Percentiles rank a stretch among this genome's conserved stretches.
These are phyloP conservation scores for Cystobasidiopsis lactophilus DNA, from an alignment of 768 basidiomycete genomes.

Conservation along the genomic window DNA sequence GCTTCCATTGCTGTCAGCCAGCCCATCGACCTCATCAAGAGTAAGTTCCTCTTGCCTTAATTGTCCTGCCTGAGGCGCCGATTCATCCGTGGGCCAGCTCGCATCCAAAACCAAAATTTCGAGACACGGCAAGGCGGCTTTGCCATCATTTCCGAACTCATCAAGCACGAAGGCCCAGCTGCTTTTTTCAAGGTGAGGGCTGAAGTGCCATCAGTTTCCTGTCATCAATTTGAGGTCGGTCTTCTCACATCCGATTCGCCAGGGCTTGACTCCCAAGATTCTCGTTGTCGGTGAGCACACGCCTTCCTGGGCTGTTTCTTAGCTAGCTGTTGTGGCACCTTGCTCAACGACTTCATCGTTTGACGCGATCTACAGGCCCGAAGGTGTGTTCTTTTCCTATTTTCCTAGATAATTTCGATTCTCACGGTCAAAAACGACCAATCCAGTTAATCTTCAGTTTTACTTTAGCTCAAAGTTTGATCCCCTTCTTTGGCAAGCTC, in stretches of 20 bases:
- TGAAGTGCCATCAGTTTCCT: neutral
- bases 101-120: slow-evolving; percentile 97
- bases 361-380: too few species aligned
- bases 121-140: slow-evolving; percentile 35
- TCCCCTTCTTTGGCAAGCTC: slow-evolving; percentile 6
- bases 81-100: slow-evolving; percentile 28
- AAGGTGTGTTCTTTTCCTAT: too few species aligned
- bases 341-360: too few species aligned
- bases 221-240: neutral
- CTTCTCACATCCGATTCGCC: slow-evolving; percentile 48
- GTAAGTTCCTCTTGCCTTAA: neutral
- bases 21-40: slow-evolving; percentile 81
- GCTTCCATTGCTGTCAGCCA: slow-evolving; percentile 90
- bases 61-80: neutral
- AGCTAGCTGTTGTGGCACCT: too few species aligned
- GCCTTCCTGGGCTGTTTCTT: too few species aligned
- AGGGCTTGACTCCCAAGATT: slow-evolving; percentile 93
- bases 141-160: slow-evolving; percentile 59
- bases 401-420: too few species aligned
- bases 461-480: slow-evolving; percentile 64
- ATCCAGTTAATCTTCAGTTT: slow-evolving; percentile 97
- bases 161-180: slow-evolving; percentile 56
- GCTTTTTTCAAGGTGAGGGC: slow-evolving; percentile 8
- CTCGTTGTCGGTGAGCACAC: slow-evolving; percentile 89
- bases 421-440: too few species aligned